Percentiles rank a stretch among this genome's conserved stretches.
phyloP scores from a whole-genome alignment of 2,329 filamentous ascomycete genomes.

The Trichoderma oligosporum region DNA sequence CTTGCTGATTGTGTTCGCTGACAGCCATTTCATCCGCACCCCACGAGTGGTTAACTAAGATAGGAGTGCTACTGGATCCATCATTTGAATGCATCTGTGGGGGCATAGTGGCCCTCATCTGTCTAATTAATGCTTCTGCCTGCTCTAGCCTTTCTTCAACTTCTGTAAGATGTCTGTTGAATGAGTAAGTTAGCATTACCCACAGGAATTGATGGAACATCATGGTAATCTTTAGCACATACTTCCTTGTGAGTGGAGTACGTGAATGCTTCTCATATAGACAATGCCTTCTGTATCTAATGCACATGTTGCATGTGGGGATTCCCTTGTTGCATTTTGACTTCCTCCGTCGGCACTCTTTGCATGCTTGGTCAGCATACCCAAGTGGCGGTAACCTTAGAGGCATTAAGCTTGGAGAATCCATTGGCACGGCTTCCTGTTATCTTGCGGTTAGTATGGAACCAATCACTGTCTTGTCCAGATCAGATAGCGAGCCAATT shows the following conservation, averaged over 20 bases:
- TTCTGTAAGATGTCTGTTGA: conserved; percentile 38
- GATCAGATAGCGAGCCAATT: not conserved
- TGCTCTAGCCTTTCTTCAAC: conserved; percentile 41
- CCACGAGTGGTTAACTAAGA: not conserved
- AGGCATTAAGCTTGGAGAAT: not conserved
- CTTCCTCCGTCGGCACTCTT: conserved; percentile 40
- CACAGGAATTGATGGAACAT: not conserved
- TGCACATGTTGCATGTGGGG: conserved; percentile 39
- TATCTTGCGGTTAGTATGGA: not conserved
- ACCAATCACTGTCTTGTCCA: not conserved
- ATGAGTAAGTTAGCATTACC: conserved; percentile 17
- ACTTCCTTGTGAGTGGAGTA: conserved; percentile 46
- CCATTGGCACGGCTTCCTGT: not conserved
- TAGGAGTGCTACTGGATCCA: not conserved
- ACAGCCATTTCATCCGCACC: not conserved
- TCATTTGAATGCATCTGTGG: conserved; percentile 21
- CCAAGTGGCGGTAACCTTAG: not conserved
- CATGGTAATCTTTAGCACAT: conserved; percentile 20
- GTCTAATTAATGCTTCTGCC: conserved; percentile 32
- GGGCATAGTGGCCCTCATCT: conserved; percentile 30
- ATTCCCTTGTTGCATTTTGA: conserved; percentile 38
- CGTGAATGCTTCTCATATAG: conserved; percentile 47
- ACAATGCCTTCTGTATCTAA: conserved; percentile 43
- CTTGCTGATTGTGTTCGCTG: not conserved
- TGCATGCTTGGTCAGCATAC: conserved; percentile 35